phyloP scores from a whole-genome alignment of 2,329 filamentous ascomycete genomes.

The Aspergillus sojae region DNA sequence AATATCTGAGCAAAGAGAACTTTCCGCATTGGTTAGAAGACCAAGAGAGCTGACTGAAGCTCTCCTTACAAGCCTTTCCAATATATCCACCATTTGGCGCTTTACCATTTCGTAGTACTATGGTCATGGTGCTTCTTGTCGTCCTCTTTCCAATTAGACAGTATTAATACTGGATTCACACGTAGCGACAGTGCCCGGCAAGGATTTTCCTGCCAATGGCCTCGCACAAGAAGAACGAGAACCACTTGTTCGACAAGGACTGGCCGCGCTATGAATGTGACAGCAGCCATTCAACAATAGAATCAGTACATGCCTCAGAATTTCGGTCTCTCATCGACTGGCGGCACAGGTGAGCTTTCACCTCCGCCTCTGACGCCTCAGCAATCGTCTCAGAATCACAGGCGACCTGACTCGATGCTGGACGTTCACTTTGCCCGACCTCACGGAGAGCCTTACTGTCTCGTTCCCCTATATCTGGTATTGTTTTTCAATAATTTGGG shows the following conservation, averaged over 20 bases:
- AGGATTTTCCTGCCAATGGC: too few relatives aligned
- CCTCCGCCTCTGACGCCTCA: constrained; percentile 6
- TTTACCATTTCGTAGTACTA: too few relatives aligned
- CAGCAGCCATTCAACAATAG: not conserved
- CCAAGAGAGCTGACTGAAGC: too few relatives aligned
- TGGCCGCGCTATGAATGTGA: not conserved
- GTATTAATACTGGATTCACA: too few relatives aligned
- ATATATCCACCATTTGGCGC: too few relatives aligned
- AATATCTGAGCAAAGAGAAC: too few relatives aligned
- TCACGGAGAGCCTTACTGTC: constrained; percentile 74
- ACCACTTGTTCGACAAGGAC: not conserved
- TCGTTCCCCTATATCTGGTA: too few relatives aligned
- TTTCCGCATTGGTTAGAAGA: too few relatives aligned
- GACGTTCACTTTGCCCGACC: constrained; percentile 79
- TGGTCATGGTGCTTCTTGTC: too few relatives aligned
- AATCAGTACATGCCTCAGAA: not conserved
- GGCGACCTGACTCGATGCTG: constrained; percentile 64
- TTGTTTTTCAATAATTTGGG: too few relatives aligned
- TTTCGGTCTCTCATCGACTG: not conserved
- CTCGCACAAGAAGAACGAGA: not conserved
- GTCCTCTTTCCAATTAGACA: too few relatives aligned
- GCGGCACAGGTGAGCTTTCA: constrained; percentile 11
- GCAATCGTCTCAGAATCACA: constrained; percentile 44
- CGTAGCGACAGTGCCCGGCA: not conserved
- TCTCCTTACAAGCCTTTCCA: too few relatives aligned